Conservation (phyloP, 148 eudicot species). For the Diospyros kaki region DNA sequence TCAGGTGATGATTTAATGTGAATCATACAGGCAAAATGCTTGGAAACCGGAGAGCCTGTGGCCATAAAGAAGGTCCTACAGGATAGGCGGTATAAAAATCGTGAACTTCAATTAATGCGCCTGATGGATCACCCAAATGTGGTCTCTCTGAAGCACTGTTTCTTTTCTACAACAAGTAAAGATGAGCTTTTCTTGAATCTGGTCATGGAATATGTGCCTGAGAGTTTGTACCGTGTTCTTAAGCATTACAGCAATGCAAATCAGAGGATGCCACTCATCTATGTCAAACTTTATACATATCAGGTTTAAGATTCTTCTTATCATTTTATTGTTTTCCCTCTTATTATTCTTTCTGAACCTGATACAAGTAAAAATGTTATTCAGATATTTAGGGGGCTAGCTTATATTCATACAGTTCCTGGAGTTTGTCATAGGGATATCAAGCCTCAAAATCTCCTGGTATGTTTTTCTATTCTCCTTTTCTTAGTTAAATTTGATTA, state of each 20-base stretch:
- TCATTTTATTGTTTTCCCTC: not conserved
- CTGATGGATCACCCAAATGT: constrained; percentile 73
- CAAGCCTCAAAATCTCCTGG: constrained; percentile 76
- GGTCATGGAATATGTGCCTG: constrained; percentile 87
- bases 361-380: not conserved
- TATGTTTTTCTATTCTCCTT: constrained; percentile 14
- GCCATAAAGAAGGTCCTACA: constrained; percentile 84
- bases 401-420: constrained; percentile 74
- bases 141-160: constrained; percentile 71
- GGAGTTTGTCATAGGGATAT: constrained; percentile 83
- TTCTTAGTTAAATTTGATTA: not conserved
- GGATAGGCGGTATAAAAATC: constrained; percentile 73
- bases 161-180: constrained; percentile 74
- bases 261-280: constrained; percentile 79
- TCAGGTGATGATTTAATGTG: not conserved
- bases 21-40: constrained; percentile 63
- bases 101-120: constrained; percentile 78
- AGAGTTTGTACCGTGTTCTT: constrained; percentile 64
- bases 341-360: not conserved
- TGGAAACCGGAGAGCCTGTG: constrained; percentile 77
- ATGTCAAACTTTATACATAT: constrained; percentile 74
- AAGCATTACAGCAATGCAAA: constrained; percentile 62
- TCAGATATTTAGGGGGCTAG: constrained; percentile 83
- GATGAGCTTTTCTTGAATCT: constrained; percentile 78
- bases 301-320: constrained; percentile 39